Percentiles rank a stretch among this genome's conserved stretches.
Conservation (phyloP, 2,329 filamentous ascomycete genomes). For the Tolypocladium album region DNA sequence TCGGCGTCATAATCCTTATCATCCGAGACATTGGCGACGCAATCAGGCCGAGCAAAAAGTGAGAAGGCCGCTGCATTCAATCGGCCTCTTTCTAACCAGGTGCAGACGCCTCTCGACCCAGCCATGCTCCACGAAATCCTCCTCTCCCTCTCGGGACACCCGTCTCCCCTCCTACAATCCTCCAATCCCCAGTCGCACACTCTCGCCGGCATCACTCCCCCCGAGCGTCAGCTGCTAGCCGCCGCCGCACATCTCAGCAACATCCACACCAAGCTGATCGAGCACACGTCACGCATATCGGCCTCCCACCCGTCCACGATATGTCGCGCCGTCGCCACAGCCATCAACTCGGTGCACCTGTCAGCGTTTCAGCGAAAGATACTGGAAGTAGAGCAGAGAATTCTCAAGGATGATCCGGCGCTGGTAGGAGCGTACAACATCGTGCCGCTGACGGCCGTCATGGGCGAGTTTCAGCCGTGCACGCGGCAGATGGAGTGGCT, state of each 20-base stretch:
- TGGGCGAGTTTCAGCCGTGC: slow-evolving; percentile 82
- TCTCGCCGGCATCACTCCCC: slow-evolving; percentile 51
- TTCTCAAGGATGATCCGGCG: slow-evolving; percentile 64
- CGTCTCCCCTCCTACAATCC: slow-evolving; percentile 70
- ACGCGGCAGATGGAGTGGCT: slow-evolving; percentile 78
- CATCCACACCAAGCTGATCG: slow-evolving; percentile 62
- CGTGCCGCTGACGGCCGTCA: slow-evolving; percentile 77
- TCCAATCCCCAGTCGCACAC: slow-evolving; percentile 34
- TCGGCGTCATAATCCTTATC: slow-evolving; percentile 38
- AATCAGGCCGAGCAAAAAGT: slow-evolving; percentile 23
- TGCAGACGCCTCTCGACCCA: slow-evolving; percentile 1
- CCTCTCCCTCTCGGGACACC: slow-evolving; percentile 88
- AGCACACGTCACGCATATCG: slow-evolving; percentile 55
- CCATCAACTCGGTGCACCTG: slow-evolving; percentile 65
- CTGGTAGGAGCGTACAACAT: slow-evolving; percentile 89
- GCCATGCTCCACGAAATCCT: slow-evolving; percentile 96
- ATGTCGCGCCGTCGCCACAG: slow-evolving; percentile 76
- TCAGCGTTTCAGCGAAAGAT: slow-evolving; percentile 74
- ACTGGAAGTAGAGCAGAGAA: slow-evolving; percentile 68
- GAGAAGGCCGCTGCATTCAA: background rate
- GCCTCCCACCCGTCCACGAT: slow-evolving; percentile 67
- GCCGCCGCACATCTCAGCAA: slow-evolving; percentile 68
- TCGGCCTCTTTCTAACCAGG: background rate
- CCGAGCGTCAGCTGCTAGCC: slow-evolving; percentile 72
- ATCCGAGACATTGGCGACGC: slow-evolving; percentile 31